Evolutionary conservation across 257 asterid genomes (phyloP).

Genomic region (Ilex asprella): DNA sequence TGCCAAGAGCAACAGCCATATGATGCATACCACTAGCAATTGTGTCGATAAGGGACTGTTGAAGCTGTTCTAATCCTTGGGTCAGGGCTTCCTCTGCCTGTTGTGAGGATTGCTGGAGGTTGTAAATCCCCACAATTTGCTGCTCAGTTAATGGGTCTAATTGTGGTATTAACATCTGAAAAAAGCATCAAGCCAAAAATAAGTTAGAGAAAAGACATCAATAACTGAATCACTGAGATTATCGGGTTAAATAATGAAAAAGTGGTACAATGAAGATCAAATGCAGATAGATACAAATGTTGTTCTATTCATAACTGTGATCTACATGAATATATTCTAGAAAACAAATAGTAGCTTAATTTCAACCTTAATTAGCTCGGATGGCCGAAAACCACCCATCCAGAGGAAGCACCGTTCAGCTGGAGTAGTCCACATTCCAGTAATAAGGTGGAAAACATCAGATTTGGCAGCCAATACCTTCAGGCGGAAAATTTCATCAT

Average conservation of each 20-base stretch:
- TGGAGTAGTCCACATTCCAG: constrained; percentile 87
- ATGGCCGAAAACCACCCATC: constrained; percentile 95
- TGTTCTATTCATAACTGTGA: too few relatives aligned
- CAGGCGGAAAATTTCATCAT: constrained; percentile 64
- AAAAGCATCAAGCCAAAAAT: neutral
- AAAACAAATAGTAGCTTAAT: too few relatives aligned
- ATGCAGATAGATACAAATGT: too few relatives aligned
- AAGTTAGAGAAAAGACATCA: neutral
- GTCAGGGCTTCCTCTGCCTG: constrained; percentile 97
- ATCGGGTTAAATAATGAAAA: too few relatives aligned
- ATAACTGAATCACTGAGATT: neutral
- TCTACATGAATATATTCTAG: too few relatives aligned
- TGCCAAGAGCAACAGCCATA: constrained; percentile 84
- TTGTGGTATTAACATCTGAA: constrained; percentile 69
- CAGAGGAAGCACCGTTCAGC: constrained; percentile 91
- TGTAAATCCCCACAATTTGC: constrained; percentile 75
- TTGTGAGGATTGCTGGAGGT: constrained; percentile 84
- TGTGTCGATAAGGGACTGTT: constrained; percentile 68
- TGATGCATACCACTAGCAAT: constrained; percentile 74
- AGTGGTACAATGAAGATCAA: too few relatives aligned
- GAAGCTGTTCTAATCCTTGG: constrained; percentile 76
- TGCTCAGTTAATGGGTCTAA: constrained; percentile 89
- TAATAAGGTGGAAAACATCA: constrained; percentile 75
- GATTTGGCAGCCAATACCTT: constrained; percentile 79
- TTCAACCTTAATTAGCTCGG: constrained; percentile 76